Conservation (phyloP, 371 early-diverging fungal genomes). For the Apophysomyces variabilis region DNA sequence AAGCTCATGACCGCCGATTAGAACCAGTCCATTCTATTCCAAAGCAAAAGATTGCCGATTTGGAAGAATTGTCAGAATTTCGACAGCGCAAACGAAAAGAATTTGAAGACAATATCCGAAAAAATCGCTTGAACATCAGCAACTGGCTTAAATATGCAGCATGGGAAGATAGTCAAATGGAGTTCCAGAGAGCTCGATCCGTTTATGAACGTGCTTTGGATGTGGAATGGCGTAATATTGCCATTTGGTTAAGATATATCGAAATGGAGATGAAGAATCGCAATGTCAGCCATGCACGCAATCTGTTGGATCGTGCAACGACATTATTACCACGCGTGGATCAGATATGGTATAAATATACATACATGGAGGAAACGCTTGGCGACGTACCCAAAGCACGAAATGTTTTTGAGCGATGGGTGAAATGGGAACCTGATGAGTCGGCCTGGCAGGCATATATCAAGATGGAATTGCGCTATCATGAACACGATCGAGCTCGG, state of each 20-base stretch:
- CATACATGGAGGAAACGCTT: slow-evolving; percentile 96
- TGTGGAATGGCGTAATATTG: slow-evolving; percentile 83
- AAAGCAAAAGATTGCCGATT: slow-evolving; percentile 89
- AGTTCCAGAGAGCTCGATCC: slow-evolving; percentile 86
- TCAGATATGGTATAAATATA: slow-evolving; percentile 98
- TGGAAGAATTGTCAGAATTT: slow-evolving; percentile 92
- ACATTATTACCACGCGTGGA: slow-evolving; percentile 91
- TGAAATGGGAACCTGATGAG: slow-evolving; percentile 96
- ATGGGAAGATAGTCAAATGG: slow-evolving; percentile 94
- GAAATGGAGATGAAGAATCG: slow-evolving; percentile 98
- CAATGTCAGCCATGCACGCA: slow-evolving; percentile 91
- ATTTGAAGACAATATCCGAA: slow-evolving; percentile 91
- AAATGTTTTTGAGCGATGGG: slow-evolving; percentile 97
- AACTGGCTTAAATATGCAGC: slow-evolving; percentile 95
- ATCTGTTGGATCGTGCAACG: slow-evolving; percentile 91
- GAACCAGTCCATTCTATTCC: slow-evolving; percentile 80
- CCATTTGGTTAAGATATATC: slow-evolving; percentile 91
- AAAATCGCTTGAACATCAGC: slow-evolving; percentile 83
- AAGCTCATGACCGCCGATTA: slow-evolving; percentile 86
- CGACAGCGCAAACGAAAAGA: slow-evolving; percentile 88
- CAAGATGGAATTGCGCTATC: slow-evolving; percentile 91
- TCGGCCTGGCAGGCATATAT: slow-evolving; percentile 94
- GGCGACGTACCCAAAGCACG: slow-evolving; percentile 91
- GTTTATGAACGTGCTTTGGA: slow-evolving; percentile 93
- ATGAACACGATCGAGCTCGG: slow-evolving; percentile 84